A percentile compares a stretch with the other conserved stretches of the same genome.
phyloP scores from a whole-genome alignment of 129 eudicot genomes.

The Centella asiatica region DNA sequence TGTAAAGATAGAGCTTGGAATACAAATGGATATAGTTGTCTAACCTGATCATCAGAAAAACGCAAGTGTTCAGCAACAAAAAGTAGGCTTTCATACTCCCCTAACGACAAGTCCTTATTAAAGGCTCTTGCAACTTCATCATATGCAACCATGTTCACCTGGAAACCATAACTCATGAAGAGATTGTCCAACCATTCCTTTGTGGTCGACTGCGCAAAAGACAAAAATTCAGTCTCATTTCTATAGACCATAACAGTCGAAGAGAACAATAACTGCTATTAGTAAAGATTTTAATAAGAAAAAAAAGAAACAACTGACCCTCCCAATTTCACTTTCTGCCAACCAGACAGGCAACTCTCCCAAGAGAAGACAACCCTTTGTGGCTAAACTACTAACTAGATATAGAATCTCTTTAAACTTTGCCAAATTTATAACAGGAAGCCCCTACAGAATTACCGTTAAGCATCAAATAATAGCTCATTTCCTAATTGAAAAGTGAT shows the following conservation, averaged over 20 bases:
- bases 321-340: slow-evolving; percentile 40
- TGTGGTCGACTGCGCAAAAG: slow-evolving; percentile 26
- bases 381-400: slow-evolving; percentile 51
- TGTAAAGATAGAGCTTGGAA: not conserved
- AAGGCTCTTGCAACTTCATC: slow-evolving; percentile 50
- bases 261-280: not conserved
- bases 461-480: not conserved
- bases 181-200: slow-evolving; percentile 55
- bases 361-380: slow-evolving; percentile 65
- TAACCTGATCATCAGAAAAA: slow-evolving; percentile 83
- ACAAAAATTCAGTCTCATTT: not conserved
- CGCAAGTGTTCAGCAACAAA: slow-evolving; percentile 81
- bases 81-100: slow-evolving; percentile 29
- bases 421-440: slow-evolving; percentile 57
- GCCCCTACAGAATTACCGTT: slow-evolving; percentile 38
- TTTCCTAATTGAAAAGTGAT: not conserved
- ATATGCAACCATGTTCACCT: slow-evolving; percentile 44
- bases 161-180: slow-evolving; percentile 73
- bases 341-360: slow-evolving; percentile 82
- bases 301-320: slow-evolving; percentile 31
- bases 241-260: not conserved
- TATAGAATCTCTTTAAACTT: slow-evolving; percentile 46
- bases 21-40: not conserved
- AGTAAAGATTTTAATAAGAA: too few species aligned
- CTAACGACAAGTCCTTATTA: slow-evolving; percentile 23